Percentiles rank a stretch among this genome's conserved stretches.
Evolutionary conservation across 345 rosid species (phyloP).

Genomic region (Anastatica hierochuntica): DNA sequence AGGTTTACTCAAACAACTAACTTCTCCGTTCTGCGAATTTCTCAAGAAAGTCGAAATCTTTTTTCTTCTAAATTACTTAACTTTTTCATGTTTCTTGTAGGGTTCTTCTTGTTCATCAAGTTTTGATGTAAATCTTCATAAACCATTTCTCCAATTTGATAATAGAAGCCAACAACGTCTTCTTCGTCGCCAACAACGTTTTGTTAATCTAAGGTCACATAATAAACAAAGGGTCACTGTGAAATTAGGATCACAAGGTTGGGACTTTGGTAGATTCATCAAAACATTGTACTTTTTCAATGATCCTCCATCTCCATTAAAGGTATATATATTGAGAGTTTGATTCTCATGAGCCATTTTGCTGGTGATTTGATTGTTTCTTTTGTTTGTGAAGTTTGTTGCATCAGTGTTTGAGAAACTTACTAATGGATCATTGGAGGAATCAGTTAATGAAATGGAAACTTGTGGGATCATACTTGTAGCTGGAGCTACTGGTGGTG

Average conservation of each 20-base stretch:
- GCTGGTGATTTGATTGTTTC: constrained; percentile 13
- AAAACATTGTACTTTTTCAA: constrained; percentile 79
- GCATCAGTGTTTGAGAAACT: constrained; percentile 54
- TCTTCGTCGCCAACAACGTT: constrained; percentile 21
- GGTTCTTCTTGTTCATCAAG: constrained; percentile 38
- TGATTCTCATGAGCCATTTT: not conserved
- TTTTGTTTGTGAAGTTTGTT: constrained; percentile 43
- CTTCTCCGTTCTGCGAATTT: too few relatives aligned
- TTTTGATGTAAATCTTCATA: too few relatives aligned
- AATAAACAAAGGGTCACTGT: constrained; percentile 19
- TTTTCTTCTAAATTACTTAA: too few relatives aligned
- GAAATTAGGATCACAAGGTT: constrained; percentile 32
- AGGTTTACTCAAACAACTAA: too few relatives aligned
- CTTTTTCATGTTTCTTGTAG: too few relatives aligned
- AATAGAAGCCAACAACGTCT: constrained; percentile 25
- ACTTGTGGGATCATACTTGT: constrained; percentile 56
- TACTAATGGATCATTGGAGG: constrained; percentile 39
- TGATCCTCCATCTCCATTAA: constrained; percentile 72
- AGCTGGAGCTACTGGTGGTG: constrained; percentile 96
- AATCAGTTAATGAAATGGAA: constrained; percentile 37
- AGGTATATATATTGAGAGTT: constrained; percentile 35
- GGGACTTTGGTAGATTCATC: constrained; percentile 88
- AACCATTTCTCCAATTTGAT: constrained; percentile 66
- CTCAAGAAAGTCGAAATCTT: too few relatives aligned
- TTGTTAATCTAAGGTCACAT: constrained; percentile 16